Conservation (phyloP, 441 rosid genomes). For the Codiaeum variegatum region DNA sequence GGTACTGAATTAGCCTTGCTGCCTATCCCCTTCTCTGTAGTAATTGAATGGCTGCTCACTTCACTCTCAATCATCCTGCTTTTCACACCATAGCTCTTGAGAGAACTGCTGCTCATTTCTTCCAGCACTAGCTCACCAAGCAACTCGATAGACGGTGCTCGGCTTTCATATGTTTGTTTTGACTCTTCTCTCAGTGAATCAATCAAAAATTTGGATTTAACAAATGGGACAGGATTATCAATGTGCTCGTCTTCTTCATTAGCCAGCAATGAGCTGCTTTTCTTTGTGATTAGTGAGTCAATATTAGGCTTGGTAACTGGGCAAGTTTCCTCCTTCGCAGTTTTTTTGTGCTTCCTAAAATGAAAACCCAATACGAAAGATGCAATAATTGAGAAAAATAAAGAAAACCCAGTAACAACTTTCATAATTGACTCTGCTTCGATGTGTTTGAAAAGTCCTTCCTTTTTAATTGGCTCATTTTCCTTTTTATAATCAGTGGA, state of each 20-base stretch:
- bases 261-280: slow-evolving; percentile 8
- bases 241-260: slow-evolving; percentile 15
- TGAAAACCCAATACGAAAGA: slow-evolving; percentile 16
- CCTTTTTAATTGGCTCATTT: background rate
- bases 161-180: slow-evolving; percentile 19
- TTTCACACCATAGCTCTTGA: slow-evolving; percentile 21
- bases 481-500: background rate
- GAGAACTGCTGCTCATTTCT: slow-evolving; percentile 29
- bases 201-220: slow-evolving; percentile 12
- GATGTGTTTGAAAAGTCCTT: slow-evolving; percentile 1
- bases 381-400: slow-evolving; percentile 21
- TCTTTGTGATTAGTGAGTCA: slow-evolving; percentile 14
- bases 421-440: slow-evolving; percentile 15
- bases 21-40: slow-evolving; percentile 17
- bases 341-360: slow-evolving; percentile 19
- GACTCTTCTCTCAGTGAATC: slow-evolving; percentile 18
- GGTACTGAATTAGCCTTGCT: slow-evolving; percentile 20
- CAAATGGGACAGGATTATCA: slow-evolving; percentile 3
- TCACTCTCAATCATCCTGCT: slow-evolving; percentile 25
- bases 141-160: slow-evolving; percentile 37
- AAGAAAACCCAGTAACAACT: slow-evolving; percentile 14
- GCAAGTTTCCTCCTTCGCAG: slow-evolving; percentile 9
- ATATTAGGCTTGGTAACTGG: slow-evolving; percentile 8
- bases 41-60: slow-evolving; percentile 31
- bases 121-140: slow-evolving; percentile 46